Conservation (phyloP, 2,329 filamentous ascomycete genomes). For the Neospermospora avenae region DNA sequence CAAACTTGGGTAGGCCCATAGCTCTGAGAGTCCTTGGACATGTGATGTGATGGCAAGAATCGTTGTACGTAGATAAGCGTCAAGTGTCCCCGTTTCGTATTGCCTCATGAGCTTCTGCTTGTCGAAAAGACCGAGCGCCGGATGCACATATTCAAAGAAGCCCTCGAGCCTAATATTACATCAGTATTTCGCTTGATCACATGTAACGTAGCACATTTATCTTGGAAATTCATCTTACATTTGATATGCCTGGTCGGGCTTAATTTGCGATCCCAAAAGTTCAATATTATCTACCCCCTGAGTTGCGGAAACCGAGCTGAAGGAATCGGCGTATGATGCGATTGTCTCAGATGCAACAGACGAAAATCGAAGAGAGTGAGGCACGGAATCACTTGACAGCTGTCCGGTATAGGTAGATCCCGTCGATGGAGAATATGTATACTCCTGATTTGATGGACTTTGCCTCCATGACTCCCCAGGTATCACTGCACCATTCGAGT, state of each 20-base stretch:
- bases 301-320: too few relatives aligned
- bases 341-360: too few relatives aligned
- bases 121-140: constrained; percentile 35
- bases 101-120: constrained; percentile 28
- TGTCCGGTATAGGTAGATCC: too few relatives aligned
- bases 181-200: neutral
- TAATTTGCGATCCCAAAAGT: too few relatives aligned
- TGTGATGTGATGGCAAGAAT: constrained; percentile 34
- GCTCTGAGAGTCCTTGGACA: constrained; percentile 25
- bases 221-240: neutral
- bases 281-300: too few relatives aligned
- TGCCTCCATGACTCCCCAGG: too few relatives aligned
- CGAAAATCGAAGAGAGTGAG: too few relatives aligned
- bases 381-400: too few relatives aligned
- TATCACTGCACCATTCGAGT: too few relatives aligned
- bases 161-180: constrained; percentile 4
- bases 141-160: constrained; percentile 34
- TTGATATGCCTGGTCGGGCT: neutral
- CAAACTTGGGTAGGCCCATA: constrained; percentile 27
- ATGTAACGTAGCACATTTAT: neutral
- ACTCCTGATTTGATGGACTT: too few relatives aligned
- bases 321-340: too few relatives aligned
- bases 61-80: constrained; percentile 24
- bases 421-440: too few relatives aligned
- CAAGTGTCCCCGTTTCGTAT: constrained; percentile 27